These are phyloP conservation scores for Cicer chorassanicum DNA, from an alignment of 306 rosid species.

Conservation along the genomic window DNA sequence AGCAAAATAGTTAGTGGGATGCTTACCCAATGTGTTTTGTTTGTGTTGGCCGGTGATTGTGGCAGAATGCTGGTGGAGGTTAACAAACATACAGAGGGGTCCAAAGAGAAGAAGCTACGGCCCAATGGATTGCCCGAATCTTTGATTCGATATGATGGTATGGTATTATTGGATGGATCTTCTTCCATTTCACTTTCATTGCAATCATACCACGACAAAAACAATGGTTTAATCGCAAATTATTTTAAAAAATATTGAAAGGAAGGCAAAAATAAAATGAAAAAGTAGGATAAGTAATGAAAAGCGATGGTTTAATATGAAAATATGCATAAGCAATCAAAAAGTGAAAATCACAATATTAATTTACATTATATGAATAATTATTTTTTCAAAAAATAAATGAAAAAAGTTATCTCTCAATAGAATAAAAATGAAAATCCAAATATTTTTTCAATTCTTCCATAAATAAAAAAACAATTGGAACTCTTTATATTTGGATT, in stretches of 20 bases:
- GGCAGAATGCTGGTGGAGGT: conserved; percentile 93
- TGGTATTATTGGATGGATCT: conserved; percentile 22
- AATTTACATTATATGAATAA: too few relatives aligned
- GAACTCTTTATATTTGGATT: too few relatives aligned
- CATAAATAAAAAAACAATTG: too few relatives aligned
- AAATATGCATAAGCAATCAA: background rate
- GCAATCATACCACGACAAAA: background rate
- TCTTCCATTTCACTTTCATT: conserved; percentile 24
- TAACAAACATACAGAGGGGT: conserved; percentile 90
- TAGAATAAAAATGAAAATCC: too few relatives aligned
- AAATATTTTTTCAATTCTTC: too few relatives aligned
- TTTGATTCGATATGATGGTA: conserved; percentile 87
- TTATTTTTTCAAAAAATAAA: too few relatives aligned
- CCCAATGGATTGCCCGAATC: conserved; percentile 95
- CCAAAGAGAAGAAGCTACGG: conserved; percentile 82
- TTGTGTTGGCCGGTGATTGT: background rate
- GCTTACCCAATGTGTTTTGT: background rate
- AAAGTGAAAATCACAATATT: too few relatives aligned
- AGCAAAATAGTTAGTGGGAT: background rate
- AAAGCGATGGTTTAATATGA: background rate
- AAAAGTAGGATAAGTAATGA: background rate
- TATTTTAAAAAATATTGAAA: background rate
- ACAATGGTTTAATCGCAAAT: background rate
- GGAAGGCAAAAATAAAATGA: background rate
- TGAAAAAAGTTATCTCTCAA: too few relatives aligned